These are phyloP conservation scores for Fraxinus xanthoxyloides DNA, from an alignment of 305 asterid species.

Conservation along the genomic window DNA sequence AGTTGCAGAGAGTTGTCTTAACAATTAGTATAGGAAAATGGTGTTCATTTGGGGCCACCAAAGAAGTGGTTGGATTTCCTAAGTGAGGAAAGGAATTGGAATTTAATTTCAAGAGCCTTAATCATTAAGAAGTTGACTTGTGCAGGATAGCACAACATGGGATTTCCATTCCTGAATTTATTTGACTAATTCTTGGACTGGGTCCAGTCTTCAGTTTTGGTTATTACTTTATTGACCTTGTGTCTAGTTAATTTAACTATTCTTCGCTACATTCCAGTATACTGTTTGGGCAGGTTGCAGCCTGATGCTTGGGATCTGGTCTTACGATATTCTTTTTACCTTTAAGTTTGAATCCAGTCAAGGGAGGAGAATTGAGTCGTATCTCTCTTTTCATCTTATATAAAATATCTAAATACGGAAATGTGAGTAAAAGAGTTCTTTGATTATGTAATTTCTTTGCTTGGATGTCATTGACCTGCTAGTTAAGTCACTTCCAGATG, in stretches of 20 bases:
- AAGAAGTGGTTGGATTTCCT: constrained; percentile 1
- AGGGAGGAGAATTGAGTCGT: constrained; percentile 1
- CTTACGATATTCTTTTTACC: background rate
- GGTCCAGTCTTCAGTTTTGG: background rate
- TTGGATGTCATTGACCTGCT: constrained; percentile 3
- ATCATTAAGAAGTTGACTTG: no score
- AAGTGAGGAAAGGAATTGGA: background rate
- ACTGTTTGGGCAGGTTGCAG: background rate
- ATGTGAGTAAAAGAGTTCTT: background rate
- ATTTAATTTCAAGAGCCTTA: background rate
- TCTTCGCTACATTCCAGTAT: background rate
- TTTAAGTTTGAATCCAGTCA: background rate
- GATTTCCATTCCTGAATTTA: background rate
- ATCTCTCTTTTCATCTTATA: background rate
- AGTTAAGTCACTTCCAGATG: background rate
- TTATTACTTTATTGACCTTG: background rate
- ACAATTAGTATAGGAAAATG: background rate
- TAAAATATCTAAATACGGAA: background rate
- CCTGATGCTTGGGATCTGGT: background rate
- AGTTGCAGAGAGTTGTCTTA: background rate
- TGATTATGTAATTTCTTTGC: background rate
- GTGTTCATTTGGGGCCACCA: background rate
- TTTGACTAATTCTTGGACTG: background rate
- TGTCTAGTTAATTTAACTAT: background rate
- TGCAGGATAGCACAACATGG: no score